These are phyloP conservation scores for Fusarium paranaense DNA, from an alignment of 2,329 filamentous ascomycete species.

Conservation along the genomic window DNA sequence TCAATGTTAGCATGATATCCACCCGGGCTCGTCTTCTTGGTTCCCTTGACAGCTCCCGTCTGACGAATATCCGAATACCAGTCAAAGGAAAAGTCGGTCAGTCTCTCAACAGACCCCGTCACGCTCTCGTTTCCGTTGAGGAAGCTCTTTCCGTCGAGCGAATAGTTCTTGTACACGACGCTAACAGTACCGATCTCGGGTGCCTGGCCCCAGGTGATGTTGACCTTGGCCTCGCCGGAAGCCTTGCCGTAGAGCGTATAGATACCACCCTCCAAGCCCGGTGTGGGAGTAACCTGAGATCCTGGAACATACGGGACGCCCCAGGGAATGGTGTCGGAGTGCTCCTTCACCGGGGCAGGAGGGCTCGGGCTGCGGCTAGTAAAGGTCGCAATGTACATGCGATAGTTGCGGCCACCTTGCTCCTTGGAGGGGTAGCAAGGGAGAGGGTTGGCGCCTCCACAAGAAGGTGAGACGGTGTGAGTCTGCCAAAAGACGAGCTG, in stretches of 20 bases:
- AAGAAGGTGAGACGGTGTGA: constrained; percentile 52
- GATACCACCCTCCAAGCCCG: neutral
- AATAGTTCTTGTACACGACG: constrained; percentile 7
- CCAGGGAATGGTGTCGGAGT: constrained; percentile 11
- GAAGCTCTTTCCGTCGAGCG: constrained; percentile 2
- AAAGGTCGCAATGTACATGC: constrained; percentile 56
- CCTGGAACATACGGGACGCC: constrained; percentile 5
- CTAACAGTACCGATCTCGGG: neutral
- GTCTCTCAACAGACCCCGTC: neutral
- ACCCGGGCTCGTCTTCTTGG: constrained; percentile 50
- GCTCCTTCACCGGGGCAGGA: constrained; percentile 18
- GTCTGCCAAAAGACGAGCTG: constrained; percentile 57
- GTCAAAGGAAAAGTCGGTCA: constrained; percentile 37
- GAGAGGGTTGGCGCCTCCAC: constrained; percentile 57
- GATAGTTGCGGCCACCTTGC: constrained; percentile 51
- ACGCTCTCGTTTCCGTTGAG: constrained; percentile 17
- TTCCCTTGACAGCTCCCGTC: constrained; percentile 45
- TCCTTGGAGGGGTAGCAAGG: constrained; percentile 54
- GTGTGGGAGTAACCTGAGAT: neutral
- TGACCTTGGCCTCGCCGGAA: constrained; percentile 5
- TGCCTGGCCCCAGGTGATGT: neutral
- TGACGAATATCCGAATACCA: constrained; percentile 55
- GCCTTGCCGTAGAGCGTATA: constrained; percentile 4
- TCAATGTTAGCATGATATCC: constrained; percentile 17
- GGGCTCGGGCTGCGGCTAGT: constrained; percentile 43